These are phyloP conservation scores for Bipolaris oryzae DNA, from an alignment of 2,329 filamentous ascomycete species.

Conservation along the genomic window DNA sequence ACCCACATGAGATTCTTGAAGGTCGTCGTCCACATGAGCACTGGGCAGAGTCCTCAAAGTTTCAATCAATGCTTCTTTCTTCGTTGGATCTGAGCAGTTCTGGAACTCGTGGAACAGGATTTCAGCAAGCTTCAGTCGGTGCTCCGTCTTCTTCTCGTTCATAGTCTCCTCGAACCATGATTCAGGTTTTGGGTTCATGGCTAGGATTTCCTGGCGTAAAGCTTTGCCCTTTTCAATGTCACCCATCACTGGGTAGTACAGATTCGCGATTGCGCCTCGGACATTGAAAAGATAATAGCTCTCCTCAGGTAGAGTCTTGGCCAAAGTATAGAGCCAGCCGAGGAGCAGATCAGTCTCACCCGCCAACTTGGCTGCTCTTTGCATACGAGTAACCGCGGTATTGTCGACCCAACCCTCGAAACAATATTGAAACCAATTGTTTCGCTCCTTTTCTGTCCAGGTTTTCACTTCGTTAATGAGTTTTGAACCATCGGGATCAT, in stretches of 20 bases:
- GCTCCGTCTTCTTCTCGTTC: not conserved
- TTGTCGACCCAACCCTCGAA: not conserved
- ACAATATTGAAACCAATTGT: not conserved
- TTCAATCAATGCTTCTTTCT: not conserved
- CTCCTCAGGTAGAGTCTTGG: not conserved
- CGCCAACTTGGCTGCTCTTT: not conserved
- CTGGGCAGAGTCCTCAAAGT: not conserved
- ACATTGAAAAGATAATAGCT: slow-evolving; percentile 5
- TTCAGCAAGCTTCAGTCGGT: not conserved
- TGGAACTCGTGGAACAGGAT: slow-evolving; percentile 1
- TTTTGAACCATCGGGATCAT: not conserved
- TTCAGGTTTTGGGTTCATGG: not conserved
- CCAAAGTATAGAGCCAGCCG: not conserved
- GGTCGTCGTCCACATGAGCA: not conserved
- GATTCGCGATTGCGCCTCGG: not conserved
- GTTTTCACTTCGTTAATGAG: not conserved
- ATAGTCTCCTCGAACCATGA: not conserved
- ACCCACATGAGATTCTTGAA: not conserved
- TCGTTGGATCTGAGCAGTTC: not conserved
- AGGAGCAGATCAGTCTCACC: not conserved
- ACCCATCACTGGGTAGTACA: slow-evolving; percentile 2
- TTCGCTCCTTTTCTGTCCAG: slow-evolving; percentile 1
- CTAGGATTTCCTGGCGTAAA: not conserved
- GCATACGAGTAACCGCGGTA: not conserved
- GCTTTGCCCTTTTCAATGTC: not conserved